Evolutionary conservation across 129 eudicot species (phyloP).

Genomic region (Lactuca sativa): DNA sequence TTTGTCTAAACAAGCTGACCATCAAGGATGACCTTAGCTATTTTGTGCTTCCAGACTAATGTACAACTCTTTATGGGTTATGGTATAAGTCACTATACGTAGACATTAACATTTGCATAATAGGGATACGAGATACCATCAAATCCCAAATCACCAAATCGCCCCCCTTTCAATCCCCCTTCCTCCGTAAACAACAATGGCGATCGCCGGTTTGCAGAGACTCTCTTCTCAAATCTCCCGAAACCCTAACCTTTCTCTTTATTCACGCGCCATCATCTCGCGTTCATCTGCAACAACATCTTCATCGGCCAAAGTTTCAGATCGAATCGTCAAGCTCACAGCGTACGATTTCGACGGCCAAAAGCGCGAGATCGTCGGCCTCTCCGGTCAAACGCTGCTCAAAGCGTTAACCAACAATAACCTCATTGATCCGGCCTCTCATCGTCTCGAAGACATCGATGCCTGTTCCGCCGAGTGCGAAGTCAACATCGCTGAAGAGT

Average conservation of each 20-base stretch:
- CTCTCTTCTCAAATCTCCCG: constrained; percentile 49
- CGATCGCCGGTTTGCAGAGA: constrained; percentile 64
- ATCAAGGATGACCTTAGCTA: no score
- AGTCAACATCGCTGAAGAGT: constrained; percentile 92
- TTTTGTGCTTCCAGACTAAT: not conserved
- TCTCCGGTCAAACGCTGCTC: constrained; percentile 86
- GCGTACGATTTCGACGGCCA: constrained; percentile 79
- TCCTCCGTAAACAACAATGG: constrained; percentile 53
- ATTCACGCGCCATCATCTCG: constrained; percentile 42
- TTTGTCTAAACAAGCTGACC: no score
- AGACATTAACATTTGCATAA: not conserved
- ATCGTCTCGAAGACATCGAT: constrained; percentile 90
- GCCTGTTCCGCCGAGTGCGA: constrained; percentile 99
- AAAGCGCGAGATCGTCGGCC: constrained; percentile 70
- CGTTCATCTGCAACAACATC: constrained; percentile 57
- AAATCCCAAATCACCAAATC: constrained; percentile 17
- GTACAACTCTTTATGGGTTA: constrained; percentile 10
- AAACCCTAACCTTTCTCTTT: constrained; percentile 49
- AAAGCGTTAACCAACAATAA: constrained; percentile 63
- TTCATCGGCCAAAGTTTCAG: constrained; percentile 73
- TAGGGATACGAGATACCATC: constrained; percentile 2
- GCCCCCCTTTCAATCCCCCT: constrained; percentile 6
- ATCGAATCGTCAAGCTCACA: constrained; percentile 78
- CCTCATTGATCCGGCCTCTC: constrained; percentile 90
- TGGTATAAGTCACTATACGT: constrained; percentile 3